Percentiles rank a stretch among this genome's conserved stretches.
Evolutionary conservation across 1,284 basidiomycete species (phyloP).

Genomic region (Coriolopsis trogii): DNA sequence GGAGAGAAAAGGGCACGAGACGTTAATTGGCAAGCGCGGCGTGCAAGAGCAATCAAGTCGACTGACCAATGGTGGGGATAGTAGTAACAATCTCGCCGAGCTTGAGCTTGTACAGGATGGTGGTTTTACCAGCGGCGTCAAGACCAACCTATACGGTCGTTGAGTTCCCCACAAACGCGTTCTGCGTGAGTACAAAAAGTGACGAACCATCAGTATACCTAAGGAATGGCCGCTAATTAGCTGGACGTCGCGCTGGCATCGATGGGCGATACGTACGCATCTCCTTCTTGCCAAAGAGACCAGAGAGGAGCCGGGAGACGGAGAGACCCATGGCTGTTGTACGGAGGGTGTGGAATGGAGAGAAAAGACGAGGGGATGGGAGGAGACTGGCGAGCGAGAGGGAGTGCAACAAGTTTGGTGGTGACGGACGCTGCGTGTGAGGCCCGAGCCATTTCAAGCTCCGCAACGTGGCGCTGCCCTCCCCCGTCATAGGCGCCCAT

Average conservation of each 20-base stretch:
- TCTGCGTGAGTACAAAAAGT: slow-evolving; percentile 12
- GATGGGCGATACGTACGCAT: slow-evolving; percentile 78
- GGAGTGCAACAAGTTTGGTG: slow-evolving; percentile 20
- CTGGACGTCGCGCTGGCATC: slow-evolving; percentile 28
- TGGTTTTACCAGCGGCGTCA: slow-evolving; percentile 97
- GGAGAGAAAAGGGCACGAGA: background rate
- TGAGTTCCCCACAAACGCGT: slow-evolving; percentile 4
- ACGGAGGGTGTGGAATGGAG: slow-evolving; percentile 19
- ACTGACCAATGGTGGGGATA: slow-evolving; percentile 96
- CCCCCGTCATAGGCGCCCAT: slow-evolving; percentile 2
- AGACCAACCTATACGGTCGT: slow-evolving; percentile 82
- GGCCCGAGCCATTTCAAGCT: slow-evolving; percentile 29
- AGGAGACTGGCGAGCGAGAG: slow-evolving; percentile 27
- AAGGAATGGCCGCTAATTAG: slow-evolving; percentile 27
- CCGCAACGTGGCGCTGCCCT: slow-evolving; percentile 30
- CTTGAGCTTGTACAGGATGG: slow-evolving; percentile 98
- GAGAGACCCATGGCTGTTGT: slow-evolving; percentile 77
- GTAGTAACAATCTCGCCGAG: slow-evolving; percentile 99
- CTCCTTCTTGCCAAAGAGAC: slow-evolving; percentile 98
- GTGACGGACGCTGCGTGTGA: slow-evolving; percentile 29
- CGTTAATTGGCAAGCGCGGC: slow-evolving; percentile 1
- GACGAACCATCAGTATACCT: slow-evolving; percentile 78
- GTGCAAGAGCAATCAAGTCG: slow-evolving; percentile 10
- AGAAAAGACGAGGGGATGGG: slow-evolving; percentile 24
- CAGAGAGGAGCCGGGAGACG: slow-evolving; percentile 80